Percentiles rank a stretch among this genome's conserved stretches.
These are phyloP conservation scores for Monilinia polystroma DNA, from an alignment of 2,329 filamentous ascomycete genomes.

Conservation along the genomic window DNA sequence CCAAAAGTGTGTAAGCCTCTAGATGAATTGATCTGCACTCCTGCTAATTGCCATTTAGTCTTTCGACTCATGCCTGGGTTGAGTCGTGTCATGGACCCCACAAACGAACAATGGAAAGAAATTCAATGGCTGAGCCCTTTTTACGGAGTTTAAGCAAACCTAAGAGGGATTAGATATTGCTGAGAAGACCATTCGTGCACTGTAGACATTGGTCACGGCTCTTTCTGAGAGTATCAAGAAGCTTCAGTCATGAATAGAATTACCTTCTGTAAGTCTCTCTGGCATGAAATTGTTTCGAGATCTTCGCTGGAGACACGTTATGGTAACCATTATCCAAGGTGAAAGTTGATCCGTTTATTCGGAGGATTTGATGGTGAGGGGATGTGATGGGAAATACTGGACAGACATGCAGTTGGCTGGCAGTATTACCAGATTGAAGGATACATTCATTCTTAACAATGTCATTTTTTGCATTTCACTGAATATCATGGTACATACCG, in stretches of 20 bases:
- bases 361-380: too few relatives aligned
- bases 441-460: too few relatives aligned
- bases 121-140: not conserved
- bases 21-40: too few relatives aligned
- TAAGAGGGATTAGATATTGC: not conserved
- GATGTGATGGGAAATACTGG: not conserved
- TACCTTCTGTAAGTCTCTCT: not conserved
- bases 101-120: not conserved
- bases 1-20: not conserved
- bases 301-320: rapidly evolving
- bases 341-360: not conserved
- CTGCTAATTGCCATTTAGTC: not conserved
- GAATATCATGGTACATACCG: too few relatives aligned
- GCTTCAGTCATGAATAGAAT: not conserved
- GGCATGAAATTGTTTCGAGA: not conserved
- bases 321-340: not conserved
- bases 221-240: conserved; percentile 1
- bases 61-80: not conserved
- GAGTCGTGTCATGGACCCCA: not conserved
- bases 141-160: not conserved
- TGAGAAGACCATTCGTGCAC: not conserved
- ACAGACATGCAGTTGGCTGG: not conserved
- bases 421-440: too few relatives aligned
- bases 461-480: too few relatives aligned
- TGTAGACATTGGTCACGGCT: not conserved